A percentile compares a stretch with the other conserved stretches of the same genome.
Conservation (phyloP, 495 filamentous ascomycete genomes). For the Delitschia confertaspora region DNA sequence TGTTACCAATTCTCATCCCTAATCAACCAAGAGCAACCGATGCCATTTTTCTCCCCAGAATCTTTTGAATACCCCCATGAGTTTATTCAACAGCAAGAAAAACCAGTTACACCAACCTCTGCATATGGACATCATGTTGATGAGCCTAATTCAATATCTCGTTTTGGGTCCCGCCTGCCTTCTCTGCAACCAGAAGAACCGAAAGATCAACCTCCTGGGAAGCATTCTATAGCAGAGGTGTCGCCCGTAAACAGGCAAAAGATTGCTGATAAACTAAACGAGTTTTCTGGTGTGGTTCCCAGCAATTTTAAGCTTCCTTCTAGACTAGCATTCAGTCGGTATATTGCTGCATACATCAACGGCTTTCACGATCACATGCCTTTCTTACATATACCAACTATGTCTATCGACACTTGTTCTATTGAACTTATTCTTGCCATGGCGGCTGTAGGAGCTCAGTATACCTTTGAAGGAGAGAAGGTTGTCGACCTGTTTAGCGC, state of each 20-base stretch:
- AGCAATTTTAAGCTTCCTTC: slow-evolving; percentile 54
- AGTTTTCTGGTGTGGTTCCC: slow-evolving; percentile 59
- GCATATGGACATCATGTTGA: slow-evolving; percentile 38
- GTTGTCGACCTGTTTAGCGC: slow-evolving; percentile 66
- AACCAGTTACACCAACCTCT: slow-evolving; percentile 40
- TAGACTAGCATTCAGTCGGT: slow-evolving; percentile 55
- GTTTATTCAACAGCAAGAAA: slow-evolving; percentile 54
- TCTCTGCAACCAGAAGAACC: slow-evolving; percentile 53
- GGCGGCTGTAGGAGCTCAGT: slow-evolving; percentile 56
- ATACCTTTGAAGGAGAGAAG: slow-evolving; percentile 45
- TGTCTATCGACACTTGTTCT: slow-evolving; percentile 45
- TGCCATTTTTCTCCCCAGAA: slow-evolving; percentile 25
- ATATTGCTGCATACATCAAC: slow-evolving; percentile 56
- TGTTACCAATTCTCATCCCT: slow-evolving; percentile 21
- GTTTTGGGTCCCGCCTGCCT: slow-evolving; percentile 58
- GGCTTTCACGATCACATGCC: slow-evolving; percentile 63
- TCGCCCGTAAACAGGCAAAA: slow-evolving; percentile 51
- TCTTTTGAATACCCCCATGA: slow-evolving; percentile 24
- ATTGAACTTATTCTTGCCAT: slow-evolving; percentile 57
- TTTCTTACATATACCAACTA: slow-evolving; percentile 57
- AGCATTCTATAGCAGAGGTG: slow-evolving; percentile 54
- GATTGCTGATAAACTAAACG: slow-evolving; percentile 55
- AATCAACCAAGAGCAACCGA: slow-evolving; percentile 23
- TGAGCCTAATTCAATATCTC: slow-evolving; percentile 38
- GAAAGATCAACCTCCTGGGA: slow-evolving; percentile 48